Conservation (phyloP, 2,329 filamentous ascomycete species). For the Epichloe brachyelytri region DNA sequence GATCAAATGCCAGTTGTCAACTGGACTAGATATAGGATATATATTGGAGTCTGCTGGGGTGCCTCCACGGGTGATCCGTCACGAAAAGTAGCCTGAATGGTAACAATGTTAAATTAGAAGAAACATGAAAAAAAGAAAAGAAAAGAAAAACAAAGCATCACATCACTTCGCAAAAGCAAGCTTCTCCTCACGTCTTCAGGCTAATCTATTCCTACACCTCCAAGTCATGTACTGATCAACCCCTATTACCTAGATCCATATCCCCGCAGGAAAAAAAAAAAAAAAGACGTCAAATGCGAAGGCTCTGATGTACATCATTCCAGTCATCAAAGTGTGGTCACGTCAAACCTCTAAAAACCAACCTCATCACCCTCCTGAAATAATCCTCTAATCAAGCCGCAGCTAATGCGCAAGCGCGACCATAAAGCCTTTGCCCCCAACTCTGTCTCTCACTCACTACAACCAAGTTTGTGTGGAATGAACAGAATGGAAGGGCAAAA, state of each 20-base stretch:
- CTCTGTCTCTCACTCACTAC: no score
- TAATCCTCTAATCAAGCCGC: neutral
- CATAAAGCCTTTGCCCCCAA: neutral
- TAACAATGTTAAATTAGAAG: no score
- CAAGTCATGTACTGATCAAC: neutral
- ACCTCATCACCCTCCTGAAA: neutral
- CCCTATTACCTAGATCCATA: neutral
- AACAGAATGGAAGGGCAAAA: neutral
- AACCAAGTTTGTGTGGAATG: neutral
- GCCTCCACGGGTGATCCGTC: no score
- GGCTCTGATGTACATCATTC: slow-evolving; percentile 16
- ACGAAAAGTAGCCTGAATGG: no score
- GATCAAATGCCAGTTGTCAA: no score
- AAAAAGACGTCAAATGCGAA: neutral
- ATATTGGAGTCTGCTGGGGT: no score
- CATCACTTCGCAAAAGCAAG: no score
- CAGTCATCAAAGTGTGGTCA: slow-evolving; percentile 11
- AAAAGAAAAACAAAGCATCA: no score
- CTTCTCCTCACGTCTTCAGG: no score
- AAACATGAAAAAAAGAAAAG: no score
- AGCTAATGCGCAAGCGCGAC: neutral
- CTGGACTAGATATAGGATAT: no score
- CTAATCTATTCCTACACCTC: no score
- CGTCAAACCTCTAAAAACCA: neutral
- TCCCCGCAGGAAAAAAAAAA: neutral